A percentile compares a stretch with the other conserved stretches of the same genome.
These are phyloP conservation scores for Phallus indusiatus DNA, from an alignment of 768 basidiomycete species.

Conservation along the genomic window DNA sequence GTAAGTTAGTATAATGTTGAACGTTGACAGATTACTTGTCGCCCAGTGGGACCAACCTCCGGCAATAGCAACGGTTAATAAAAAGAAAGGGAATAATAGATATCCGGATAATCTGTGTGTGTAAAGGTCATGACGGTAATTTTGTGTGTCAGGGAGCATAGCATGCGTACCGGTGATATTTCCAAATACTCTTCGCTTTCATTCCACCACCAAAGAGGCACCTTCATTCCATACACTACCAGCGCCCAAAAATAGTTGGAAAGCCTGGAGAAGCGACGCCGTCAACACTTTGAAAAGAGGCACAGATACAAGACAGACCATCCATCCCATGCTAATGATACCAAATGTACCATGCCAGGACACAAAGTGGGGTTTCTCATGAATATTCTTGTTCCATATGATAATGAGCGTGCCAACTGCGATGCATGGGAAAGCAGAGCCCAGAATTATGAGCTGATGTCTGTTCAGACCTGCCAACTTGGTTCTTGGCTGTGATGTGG, in stretches of 20 bases:
- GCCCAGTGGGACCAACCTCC: conserved; percentile 64
- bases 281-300: neutral
- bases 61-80: conserved; percentile 59
- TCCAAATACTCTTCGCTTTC: conserved; percentile 71
- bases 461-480: conserved; percentile 59
- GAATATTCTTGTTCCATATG: conserved; percentile 47
- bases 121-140: neutral
- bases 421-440: conserved; percentile 47
- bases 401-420: conserved; percentile 53
- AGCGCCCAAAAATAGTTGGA: conserved; percentile 55
- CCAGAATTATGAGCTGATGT: conserved; percentile 57
- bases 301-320: conserved; percentile 19
- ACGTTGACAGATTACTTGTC: conserved; percentile 23
- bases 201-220: conserved; percentile 58
- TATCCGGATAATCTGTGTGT: conserved; percentile 65
- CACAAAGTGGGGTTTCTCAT: conserved; percentile 47
- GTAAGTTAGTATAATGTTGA: conserved; percentile 41
- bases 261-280: conserved; percentile 14
- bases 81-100: conserved; percentile 46
- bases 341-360: conserved; percentile 76
- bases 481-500: conserved; percentile 54
- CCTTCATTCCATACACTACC: conserved; percentile 75
- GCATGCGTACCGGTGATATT: conserved; percentile 59
- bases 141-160: neutral
- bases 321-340: conserved; percentile 49